Evolutionary conservation across 2,329 filamentous ascomycete species (phyloP), one percentile per base, ranked within the genome.

Genomic region (Neofusicoccum umdonicola): DNA sequence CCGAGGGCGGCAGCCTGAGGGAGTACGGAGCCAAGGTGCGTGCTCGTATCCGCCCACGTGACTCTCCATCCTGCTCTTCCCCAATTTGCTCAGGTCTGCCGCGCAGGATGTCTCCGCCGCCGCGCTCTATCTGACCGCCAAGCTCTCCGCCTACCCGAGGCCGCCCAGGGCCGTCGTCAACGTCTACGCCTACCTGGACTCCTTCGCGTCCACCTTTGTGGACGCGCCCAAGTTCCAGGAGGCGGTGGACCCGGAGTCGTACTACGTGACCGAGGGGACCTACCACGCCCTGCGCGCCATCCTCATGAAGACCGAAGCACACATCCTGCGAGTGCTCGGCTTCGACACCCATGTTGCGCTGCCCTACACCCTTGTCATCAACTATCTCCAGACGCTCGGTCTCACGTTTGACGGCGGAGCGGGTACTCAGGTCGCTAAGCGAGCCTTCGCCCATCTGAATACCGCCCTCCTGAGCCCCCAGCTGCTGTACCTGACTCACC

Each of bases 321-420:
- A 88, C 45, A 87, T 98, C 17, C 84, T 98, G 1, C 87, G 87
- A 66, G 83, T 87, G 0, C 82, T 97, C 0, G 88, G 88, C 13
- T 98, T 97, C 77, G 86, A 96, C 71, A 91, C 89, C 1, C 91
- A 95, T 69, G 91, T 96, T 11, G 88, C 91, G 0, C 84, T 97
- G 0, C 95, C 95, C 0, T 92, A 98, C 73, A 86, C 90, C 0
- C 85, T 98, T 13, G 91, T 91, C 65, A 85, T 98, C 65, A 97
- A 93, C 5, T 99, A 98, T 74, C 86, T 98, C 1, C 94, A 98
- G 78, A 90, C 93, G 0, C 85, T 99, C 17, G 91, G 92, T 65
- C 89, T 90, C 54, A 83, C 88, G 67, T 65, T 69, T 48, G 70
- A 73, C 2, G 69, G 73, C 27, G 71, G 73, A 1, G 56, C 75